Evolutionary conservation across 2,329 filamentous ascomycete genomes (phyloP).

Genomic region (Emericellopsis cladophorae): DNA sequence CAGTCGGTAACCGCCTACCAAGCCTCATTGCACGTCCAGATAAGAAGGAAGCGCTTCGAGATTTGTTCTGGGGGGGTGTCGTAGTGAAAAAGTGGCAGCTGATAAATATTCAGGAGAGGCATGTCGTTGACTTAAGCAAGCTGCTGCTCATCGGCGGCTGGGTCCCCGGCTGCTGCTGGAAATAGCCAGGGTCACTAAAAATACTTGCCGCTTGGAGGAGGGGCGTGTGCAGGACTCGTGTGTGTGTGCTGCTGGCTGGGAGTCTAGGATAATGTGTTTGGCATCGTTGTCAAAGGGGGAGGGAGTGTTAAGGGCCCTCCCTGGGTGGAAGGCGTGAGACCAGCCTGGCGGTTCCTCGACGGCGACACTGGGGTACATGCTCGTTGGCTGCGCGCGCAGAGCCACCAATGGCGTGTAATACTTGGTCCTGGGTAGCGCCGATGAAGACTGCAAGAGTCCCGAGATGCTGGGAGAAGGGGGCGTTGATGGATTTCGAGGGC

Average conservation of each 20-base stretch:
- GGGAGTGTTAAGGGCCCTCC: too few species aligned
- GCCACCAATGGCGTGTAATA: too few species aligned
- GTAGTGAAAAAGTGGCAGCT: background rate
- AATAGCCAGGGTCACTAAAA: slow-evolving; percentile 6
- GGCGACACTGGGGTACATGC: too few species aligned
- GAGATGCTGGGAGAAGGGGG: too few species aligned
- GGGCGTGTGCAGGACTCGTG: slow-evolving; percentile 3
- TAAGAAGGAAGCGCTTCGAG: too few species aligned
- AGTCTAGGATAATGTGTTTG: background rate
- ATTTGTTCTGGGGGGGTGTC: background rate
- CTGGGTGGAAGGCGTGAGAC: too few species aligned
- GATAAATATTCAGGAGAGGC: background rate
- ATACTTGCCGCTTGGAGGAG: background rate
- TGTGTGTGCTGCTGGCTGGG: too few species aligned
- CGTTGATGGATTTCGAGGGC: background rate
- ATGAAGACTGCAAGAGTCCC: background rate
- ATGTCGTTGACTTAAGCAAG: slow-evolving; percentile 1
- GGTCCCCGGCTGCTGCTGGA: slow-evolving; percentile 12
- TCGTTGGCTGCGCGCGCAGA: too few species aligned
- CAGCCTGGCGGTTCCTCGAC: too few species aligned
- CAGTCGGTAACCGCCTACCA: too few species aligned
- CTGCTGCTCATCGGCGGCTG: slow-evolving; percentile 6
- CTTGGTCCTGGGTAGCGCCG: background rate
- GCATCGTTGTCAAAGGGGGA: background rate
- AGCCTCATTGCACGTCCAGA: too few species aligned